These are phyloP conservation scores for Nicotiana sylvestris DNA, from an alignment of 257 asterid genomes.

Conservation along the genomic window DNA sequence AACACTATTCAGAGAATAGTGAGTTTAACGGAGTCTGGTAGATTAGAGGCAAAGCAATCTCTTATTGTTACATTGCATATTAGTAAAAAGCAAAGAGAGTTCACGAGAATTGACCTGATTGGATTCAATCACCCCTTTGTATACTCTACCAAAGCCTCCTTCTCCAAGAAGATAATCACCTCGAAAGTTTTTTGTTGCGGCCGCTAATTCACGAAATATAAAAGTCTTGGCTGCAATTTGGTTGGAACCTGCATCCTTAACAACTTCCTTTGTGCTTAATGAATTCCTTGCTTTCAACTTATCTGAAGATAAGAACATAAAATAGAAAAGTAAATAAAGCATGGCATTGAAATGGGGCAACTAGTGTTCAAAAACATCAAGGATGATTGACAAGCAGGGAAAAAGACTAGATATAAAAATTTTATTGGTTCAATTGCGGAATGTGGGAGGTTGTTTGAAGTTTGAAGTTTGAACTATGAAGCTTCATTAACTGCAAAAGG, in stretches of 20 bases:
- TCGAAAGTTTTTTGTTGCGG: constrained; percentile 69
- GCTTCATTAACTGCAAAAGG: background rate
- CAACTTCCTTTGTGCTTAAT: constrained; percentile 25
- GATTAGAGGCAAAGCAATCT: background rate
- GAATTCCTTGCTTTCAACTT: constrained; percentile 29
- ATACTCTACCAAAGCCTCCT: constrained; percentile 97
- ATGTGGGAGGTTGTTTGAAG: background rate
- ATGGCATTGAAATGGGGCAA: background rate
- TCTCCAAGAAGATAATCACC: constrained; percentile 72
- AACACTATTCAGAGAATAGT: background rate
- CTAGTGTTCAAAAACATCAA: background rate
- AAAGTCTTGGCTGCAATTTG: constrained; percentile 81
- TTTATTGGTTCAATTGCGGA: background rate
- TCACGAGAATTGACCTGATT: constrained; percentile 40
- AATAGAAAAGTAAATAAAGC: background rate
- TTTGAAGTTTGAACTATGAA: background rate
- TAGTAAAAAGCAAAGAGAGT: background rate
- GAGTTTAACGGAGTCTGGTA: background rate
- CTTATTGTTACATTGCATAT: background rate
- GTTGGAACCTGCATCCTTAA: constrained; percentile 46
- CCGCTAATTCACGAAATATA: constrained; percentile 73
- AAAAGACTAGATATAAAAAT: background rate
- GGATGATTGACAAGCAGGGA: background rate
- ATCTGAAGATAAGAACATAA: constrained; percentile 23
- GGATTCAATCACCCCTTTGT: constrained; percentile 73